These are phyloP conservation scores for Amylocystis lapponica DNA, from an alignment of 768 basidiomycete species.

Conservation along the genomic window DNA sequence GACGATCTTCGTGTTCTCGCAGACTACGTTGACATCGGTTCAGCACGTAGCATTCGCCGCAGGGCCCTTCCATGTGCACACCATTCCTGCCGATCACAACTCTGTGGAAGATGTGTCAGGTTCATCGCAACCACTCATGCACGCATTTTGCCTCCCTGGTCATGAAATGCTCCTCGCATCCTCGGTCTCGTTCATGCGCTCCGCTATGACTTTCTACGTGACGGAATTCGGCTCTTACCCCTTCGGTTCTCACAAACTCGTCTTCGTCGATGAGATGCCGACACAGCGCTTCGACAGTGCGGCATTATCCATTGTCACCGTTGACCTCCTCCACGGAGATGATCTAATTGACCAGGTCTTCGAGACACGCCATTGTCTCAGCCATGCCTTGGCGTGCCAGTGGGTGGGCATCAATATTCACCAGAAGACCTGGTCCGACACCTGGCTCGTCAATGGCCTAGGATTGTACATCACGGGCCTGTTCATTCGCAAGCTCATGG, in stretches of 20 bases:
- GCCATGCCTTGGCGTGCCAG: constrained; percentile 88
- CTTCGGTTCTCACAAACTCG: constrained; percentile 89
- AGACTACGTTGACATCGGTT: constrained; percentile 82
- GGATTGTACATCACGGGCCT: constrained; percentile 86
- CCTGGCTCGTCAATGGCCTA: constrained; percentile 95
- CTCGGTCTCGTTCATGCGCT: constrained; percentile 72
- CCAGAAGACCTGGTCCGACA: constrained; percentile 88
- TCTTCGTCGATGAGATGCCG: constrained; percentile 88
- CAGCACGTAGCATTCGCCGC: constrained; percentile 96
- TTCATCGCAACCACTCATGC: constrained; percentile 68
- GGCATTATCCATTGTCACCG: constrained; percentile 71
- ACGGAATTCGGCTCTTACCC: constrained; percentile 95
- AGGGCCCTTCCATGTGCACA: constrained; percentile 83
- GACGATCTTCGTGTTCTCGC: constrained; percentile 90
- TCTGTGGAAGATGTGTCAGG: constrained; percentile 56
- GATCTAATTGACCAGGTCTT: constrained; percentile 90
- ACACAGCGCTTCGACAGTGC: constrained; percentile 80
- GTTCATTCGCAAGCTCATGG: constrained; percentile 81
- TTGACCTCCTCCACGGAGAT: constrained; percentile 81
- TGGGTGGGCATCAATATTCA: constrained; percentile 98
- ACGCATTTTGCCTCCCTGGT: constrained; percentile 91
- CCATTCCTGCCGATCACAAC: constrained; percentile 57
- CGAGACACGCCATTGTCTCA: constrained; percentile 80
- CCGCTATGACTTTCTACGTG: constrained; percentile 89
- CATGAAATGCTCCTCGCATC: constrained; percentile 65